Evolutionary conservation across 2,329 filamentous ascomycete genomes (phyloP), one percentile per base, ranked within the genome.

Genomic region (Epichloe baconii): DNA sequence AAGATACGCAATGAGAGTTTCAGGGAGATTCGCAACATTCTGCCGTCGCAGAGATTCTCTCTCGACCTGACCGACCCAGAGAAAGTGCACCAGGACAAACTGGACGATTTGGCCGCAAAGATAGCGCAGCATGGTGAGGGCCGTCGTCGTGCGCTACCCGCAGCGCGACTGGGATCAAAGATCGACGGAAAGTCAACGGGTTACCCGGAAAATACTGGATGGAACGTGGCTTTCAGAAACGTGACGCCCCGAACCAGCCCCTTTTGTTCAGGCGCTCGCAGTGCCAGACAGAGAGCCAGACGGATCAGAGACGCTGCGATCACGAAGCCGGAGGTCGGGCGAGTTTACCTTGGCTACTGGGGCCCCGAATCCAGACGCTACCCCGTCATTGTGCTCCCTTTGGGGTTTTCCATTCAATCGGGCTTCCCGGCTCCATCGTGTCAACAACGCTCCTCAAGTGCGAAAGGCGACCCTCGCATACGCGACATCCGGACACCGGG

Each of bases 1-100:
- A 10, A 8, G 1, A 31, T 4, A 4, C 4, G 3, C 1, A 4
- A 11, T 4, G 26, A 31, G 3, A 10, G 0, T 0, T 1, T 3
- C 8, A 31, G 8, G 8, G 3, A 31, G 3, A 10, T 31, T 31
- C 8, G 8, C 3, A 10, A 10, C 3, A 31, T 31, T 31, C 26
- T 31, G 26, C 8, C 8, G 26, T 31, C 26, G 26, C 26, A 31
- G 26, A 31, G 26, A 11, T 31, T 31, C 26, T 10, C 26, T 31
- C 8, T 10, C 26, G 26, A 31, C 26, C 26, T 4, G 8, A 4
- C 8, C 1, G 8, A 31, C 26, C 26, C 26, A 1, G 26, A 31
- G 8, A 31, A 31, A 31, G 8, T 10, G 26, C 8, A 31, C 26
- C 26, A 31, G 26, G 26, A 31, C 26, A 31, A 31, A 31, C 0